Conservation (phyloP, 768 basidiomycete species). For the Pilatotrama ljubarskyi region DNA sequence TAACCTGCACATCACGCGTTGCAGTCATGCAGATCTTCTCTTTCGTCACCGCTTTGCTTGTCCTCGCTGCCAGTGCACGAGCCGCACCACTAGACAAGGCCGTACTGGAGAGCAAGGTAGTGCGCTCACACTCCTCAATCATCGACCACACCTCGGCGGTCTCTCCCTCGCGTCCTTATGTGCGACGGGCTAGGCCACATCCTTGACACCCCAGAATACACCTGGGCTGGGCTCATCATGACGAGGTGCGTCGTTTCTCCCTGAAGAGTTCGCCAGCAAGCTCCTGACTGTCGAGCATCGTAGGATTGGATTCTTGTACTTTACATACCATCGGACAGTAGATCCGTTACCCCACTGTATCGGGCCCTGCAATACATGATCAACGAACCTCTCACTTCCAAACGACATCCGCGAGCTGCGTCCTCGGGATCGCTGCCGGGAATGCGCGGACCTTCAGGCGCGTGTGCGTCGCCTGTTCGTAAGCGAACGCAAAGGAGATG, state of each 20-base stretch:
- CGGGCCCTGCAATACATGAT: too few species aligned
- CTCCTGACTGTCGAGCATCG: too few species aligned
- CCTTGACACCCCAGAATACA: not conserved
- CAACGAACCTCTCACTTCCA: not conserved
- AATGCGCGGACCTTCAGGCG: constrained; percentile 33
- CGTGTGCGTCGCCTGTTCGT: constrained; percentile 45
- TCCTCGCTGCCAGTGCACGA: not conserved
- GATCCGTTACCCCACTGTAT: not conserved
- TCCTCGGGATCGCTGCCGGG: constrained; percentile 33
- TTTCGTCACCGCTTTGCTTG: not conserved
- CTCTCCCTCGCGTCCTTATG: not conserved
- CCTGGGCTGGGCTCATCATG: not conserved
- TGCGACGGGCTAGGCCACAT: not conserved
- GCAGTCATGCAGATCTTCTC: not conserved
- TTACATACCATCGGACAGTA: not conserved
- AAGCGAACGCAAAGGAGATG: constrained; percentile 53
- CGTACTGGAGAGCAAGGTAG: too few species aligned
- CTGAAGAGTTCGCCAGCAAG: too few species aligned
- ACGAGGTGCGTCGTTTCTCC: not conserved
- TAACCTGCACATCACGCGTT: too few species aligned
- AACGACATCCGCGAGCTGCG: constrained; percentile 31
- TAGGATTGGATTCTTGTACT: too few species aligned
- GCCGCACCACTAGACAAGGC: not conserved
- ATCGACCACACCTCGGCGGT: not conserved
- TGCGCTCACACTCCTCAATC: too few species aligned